Evolutionary conservation across 1,284 basidiomycete species (phyloP), one percentile per base, ranked within the genome.

Genomic region (Ustilago nuda): DNA sequence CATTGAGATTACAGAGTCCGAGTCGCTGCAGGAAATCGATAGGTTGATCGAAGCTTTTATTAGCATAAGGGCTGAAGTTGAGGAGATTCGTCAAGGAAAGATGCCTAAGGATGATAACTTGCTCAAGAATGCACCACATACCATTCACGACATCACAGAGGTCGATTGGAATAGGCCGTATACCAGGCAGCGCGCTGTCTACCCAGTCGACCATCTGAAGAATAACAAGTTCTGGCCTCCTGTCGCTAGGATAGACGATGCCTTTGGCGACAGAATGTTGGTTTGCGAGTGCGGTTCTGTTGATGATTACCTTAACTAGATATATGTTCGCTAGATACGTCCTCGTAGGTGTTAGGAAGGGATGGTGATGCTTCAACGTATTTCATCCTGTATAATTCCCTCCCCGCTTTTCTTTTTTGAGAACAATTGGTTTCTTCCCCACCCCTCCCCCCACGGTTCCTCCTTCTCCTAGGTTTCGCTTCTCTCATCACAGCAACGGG

Each of bases 1-100:
- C 15, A 81, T 85, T 61, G 84, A 85, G 77, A 83, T 84, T 36
- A 84, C 82, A 52, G 84, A 85, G 66, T 80, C 77, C 53, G 84
- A 85, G 68, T 78, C 76, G 39, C 67, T 84, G 15, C 76, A 73
- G 30, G 84, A 85, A 70, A 74, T 85, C 45, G 82, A 84, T 23
- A 92, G 93, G 81, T 96, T 98, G 88, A 94, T 94, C 86, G 93
- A 98, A 78, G 95, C 96, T 7, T 95, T 98, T 92, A 95, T 99
- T 77, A 90, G 92, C 76, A 99, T 99, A 80, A 92, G 95, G 60
- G 88, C 91, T 77, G 96, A 99, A 87, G 94, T 92, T 0, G 92
- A 96, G 75, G 94, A 96, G 72, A 90, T 99, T 80, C 90, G 92
- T 53, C 88, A 89, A 15, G 95, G 95, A 59, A 92, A 91, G 83